Percentiles rank a stretch among this genome's conserved stretches.
These are phyloP conservation scores for Apiotrichum siamense DNA, from an alignment of 1,284 basidiomycete species.

Conservation along the genomic window DNA sequence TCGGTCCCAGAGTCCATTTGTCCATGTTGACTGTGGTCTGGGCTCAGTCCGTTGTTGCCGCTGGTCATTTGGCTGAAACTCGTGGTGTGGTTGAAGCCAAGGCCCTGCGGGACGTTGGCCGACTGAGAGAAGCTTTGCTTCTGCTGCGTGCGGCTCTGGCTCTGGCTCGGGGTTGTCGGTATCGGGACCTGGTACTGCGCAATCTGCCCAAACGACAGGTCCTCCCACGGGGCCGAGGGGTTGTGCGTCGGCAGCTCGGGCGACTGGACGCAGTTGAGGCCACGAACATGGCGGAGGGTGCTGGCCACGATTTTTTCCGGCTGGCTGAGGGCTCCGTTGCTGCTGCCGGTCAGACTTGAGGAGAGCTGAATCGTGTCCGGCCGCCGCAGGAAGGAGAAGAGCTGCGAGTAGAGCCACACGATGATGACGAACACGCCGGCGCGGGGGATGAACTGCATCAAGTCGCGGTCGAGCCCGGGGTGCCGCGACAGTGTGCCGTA, in stretches of 20 bases:
- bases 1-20: no score
- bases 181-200: no score
- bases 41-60: no score
- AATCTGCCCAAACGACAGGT: not conserved
- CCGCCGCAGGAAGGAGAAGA: slow-evolving; percentile 39
- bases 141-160: no score
- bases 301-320: not conserved
- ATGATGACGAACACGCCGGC: slow-evolving; percentile 39
- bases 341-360: not conserved
- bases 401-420: slow-evolving; percentile 30
- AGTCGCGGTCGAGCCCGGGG: slow-evolving; percentile 24
- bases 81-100: no score
- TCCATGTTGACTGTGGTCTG: no score
- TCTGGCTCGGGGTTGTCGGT: no score
- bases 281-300: not conserved
- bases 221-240: not conserved
- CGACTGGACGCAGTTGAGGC: no score
- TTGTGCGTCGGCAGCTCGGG: not conserved
- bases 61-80: no score
- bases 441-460: slow-evolving; percentile 42
- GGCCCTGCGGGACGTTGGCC: no score
- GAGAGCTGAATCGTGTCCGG: slow-evolving; percentile 43
- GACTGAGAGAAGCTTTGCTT: no score
- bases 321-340: not conserved
- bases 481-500: slow-evolving; percentile 20